Base-by-base conservation (phyloP, 2,329 filamentous ascomycete species). In the Fusarium anthophilum region DNA sequence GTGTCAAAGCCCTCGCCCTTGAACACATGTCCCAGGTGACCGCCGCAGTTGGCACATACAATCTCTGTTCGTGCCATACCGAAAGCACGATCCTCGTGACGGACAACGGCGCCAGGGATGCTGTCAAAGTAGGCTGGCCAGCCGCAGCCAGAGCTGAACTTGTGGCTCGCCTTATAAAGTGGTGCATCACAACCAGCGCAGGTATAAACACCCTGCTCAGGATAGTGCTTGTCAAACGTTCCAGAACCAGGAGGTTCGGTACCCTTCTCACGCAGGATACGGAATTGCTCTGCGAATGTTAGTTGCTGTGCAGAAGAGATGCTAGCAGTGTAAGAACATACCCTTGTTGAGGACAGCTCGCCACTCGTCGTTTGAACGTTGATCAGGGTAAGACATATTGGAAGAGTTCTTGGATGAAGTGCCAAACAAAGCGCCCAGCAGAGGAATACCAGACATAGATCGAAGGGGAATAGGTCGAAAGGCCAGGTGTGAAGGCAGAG, bases 61-160 rank as follows among this genome's bases (percentile, higher is more conserved):
- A 99, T 99, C 86, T 99, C 96, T 20, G 91, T 98, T 75, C 96
- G 88, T 80, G 87, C 81, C 94, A 98, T 97, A 53, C 96, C 96
- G 58, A 95, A 88, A 0, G 91, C 87, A 54, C 84, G 86, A 82
- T 99, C 96, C 73, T 91, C 90, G 79, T 96, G 92, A 71, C 96
- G 88, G 41, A 90, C 94, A 18, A 99, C 94, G 2, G 96, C 96
- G 6, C 95, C 95, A 0, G 96, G 96, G 58, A 99, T 90, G 75
- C 93, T 96, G 83, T 99, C 96, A 81, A 96, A 99, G 84, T 98
- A 99, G 18, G 96, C 96, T 2, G 96, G 96, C 96, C 96, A 99
- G 70, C 96, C 96, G 83, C 96, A 99, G 47, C 95, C 94, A 24
- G 94, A 97, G 83, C 94, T 94, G 89, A 99, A 99, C 83, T 99